phyloP scores from a whole-genome alignment of 139 green algal genomes.

The Tetradesmus obliquus region DNA sequence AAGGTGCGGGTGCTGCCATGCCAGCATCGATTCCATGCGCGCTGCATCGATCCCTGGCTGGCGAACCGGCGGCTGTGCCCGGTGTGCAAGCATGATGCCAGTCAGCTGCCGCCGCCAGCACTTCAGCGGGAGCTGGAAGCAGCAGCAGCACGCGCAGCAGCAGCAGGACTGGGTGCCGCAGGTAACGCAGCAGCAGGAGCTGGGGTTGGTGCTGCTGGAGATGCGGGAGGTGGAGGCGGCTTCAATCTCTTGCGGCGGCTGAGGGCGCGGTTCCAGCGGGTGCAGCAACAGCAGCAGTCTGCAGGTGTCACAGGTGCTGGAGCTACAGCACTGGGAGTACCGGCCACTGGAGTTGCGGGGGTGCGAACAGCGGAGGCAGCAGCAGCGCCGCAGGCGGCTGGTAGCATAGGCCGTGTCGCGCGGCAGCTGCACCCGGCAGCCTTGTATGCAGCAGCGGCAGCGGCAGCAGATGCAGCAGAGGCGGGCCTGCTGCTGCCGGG shows the following conservation, averaged over 20 bases:
- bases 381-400: background rate
- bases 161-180: background rate
- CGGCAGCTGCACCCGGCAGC: constrained; percentile 17
- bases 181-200: background rate
- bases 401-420: background rate
- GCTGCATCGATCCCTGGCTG: constrained; percentile 42
- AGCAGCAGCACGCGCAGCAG: background rate
- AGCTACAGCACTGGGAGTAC: background rate
- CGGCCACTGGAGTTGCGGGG: background rate
- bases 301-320: background rate
- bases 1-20: constrained; percentile 46
- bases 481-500: constrained; percentile 8
- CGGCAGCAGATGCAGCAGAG: constrained; percentile 31
- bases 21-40: constrained; percentile 29
- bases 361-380: background rate
- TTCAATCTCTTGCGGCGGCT: background rate
- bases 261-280: background rate
- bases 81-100: constrained; percentile 42
- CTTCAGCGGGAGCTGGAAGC: background rate
- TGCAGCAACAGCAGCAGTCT: constrained; percentile 7
- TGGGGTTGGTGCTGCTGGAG: background rate
- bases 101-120: background rate
- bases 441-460: constrained; percentile 26
- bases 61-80: constrained; percentile 32
- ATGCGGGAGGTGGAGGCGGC: background rate